Conservation (phyloP, 2,329 filamentous ascomycete species). For the Fusarium sp. region DNA sequence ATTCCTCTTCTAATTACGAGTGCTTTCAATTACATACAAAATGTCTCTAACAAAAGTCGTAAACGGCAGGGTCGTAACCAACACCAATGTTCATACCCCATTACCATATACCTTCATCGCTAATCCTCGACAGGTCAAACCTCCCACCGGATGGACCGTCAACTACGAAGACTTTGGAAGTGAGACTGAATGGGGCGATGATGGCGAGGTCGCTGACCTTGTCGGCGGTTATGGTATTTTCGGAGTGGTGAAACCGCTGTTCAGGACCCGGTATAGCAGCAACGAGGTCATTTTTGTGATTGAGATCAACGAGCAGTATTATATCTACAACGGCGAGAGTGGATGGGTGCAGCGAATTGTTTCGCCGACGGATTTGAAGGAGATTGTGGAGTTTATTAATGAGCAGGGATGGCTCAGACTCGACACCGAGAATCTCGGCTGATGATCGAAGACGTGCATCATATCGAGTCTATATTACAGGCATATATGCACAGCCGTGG, state of each 20-base stretch:
- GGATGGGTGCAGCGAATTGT: neutral
- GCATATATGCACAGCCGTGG: too few species aligned
- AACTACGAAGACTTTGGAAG: neutral
- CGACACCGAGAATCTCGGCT: neutral
- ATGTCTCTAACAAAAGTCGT: neutral
- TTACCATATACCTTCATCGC: rapidly evolving
- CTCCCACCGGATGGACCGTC: neutral
- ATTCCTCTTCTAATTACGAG: rapidly evolving
- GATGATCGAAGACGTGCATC: neutral
- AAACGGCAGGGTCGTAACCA: neutral
- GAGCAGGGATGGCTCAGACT: neutral
- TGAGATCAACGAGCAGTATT: neutral
- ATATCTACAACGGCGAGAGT: neutral
- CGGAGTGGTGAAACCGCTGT: neutral
- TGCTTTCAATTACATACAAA: rapidly evolving
- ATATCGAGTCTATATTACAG: neutral
- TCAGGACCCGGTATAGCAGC: neutral
- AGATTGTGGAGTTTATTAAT: neutral
- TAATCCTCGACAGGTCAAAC: neutral
- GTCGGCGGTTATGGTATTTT: neutral
- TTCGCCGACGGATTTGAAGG: neutral
- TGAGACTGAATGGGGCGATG: neutral
- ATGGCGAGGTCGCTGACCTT: neutral
- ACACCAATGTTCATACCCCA: neutral
- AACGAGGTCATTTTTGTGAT: neutral